These are phyloP conservation scores for Hyphopichia fennica DNA, from an alignment of 1,139 yeast genomes.

Conservation along the genomic window DNA sequence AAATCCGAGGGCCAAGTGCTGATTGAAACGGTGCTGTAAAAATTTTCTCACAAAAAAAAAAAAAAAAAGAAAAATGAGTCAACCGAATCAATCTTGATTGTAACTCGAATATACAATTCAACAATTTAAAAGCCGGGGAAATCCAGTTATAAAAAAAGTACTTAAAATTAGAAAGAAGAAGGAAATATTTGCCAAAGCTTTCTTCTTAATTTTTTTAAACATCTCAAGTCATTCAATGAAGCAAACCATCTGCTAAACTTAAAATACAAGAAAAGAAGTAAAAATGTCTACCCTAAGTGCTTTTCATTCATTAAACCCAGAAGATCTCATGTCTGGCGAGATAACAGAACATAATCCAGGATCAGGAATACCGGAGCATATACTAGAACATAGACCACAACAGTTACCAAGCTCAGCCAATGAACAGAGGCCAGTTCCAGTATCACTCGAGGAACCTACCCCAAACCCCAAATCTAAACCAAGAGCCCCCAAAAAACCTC, in stretches of 20 bases:
- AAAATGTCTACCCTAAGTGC: neutral
- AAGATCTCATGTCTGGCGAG: neutral
- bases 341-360: neutral
- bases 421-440: no score
- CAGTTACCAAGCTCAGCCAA: neutral
- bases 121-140: slow-evolving; percentile 1
- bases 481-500: neutral
- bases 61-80: slow-evolving; percentile 1
- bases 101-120: neutral
- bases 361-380: no score
- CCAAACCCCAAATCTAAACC: slow-evolving; percentile 5
- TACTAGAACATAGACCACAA: neutral
- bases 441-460: neutral
- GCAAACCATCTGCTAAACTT: neutral
- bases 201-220: no score
- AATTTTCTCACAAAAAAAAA: neutral
- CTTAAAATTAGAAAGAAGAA: no score
- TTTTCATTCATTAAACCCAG: neutral
- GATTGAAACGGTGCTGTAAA: no score
- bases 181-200: no score
- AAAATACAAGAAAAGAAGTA: no score
- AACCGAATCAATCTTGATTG: neutral
- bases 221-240: neutral
- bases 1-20: neutral
- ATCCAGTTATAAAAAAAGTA: neutral